Percentiles rank a stretch among this genome's conserved stretches.
Conservation (phyloP, 1,284 basidiomycete genomes). For the Vanrija sp. region DNA sequence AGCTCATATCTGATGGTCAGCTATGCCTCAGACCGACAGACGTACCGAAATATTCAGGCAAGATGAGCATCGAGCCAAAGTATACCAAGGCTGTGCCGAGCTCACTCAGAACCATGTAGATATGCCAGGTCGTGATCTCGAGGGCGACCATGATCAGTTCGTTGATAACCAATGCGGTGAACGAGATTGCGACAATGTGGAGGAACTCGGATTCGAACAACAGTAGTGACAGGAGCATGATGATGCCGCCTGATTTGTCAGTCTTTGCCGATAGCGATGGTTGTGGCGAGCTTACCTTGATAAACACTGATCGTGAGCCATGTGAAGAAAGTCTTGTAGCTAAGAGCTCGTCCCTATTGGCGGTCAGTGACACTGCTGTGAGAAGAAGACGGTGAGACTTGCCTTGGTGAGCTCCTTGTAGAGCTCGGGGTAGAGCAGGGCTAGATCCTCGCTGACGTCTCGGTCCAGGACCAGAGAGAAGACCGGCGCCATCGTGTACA, state of each 20-base stretch:
- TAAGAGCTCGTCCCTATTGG: slow-evolving; percentile 76
- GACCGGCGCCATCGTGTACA: slow-evolving; percentile 98
- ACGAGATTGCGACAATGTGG: slow-evolving; percentile 97
- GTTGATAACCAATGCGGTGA: slow-evolving; percentile 92
- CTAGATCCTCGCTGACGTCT: slow-evolving; percentile 93
- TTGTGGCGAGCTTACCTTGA: slow-evolving; percentile 63
- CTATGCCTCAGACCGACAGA: background rate
- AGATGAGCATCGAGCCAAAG: slow-evolving; percentile 83
- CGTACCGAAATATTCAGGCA: slow-evolving; percentile 96
- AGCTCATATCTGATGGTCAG: slow-evolving; percentile 68
- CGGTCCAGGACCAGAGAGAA: slow-evolving; percentile 94
- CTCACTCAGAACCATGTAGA: slow-evolving; percentile 93
- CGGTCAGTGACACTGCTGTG: background rate
- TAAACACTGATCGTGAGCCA: slow-evolving; percentile 98
- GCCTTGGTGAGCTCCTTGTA: slow-evolving; percentile 98
- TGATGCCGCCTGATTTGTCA: slow-evolving; percentile 71
- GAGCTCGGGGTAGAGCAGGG: slow-evolving; percentile 91
- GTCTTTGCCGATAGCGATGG: background rate
- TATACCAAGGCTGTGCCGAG: slow-evolving; percentile 86
- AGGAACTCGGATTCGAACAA: slow-evolving; percentile 97
- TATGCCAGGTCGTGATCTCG: slow-evolving; percentile 97
- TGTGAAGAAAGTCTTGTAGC: slow-evolving; percentile 95
- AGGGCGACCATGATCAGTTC: slow-evolving; percentile 99
- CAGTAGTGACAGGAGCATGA: slow-evolving; percentile 96
- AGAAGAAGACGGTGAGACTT: slow-evolving; percentile 13